Base-by-base conservation (phyloP, 169 alveolate species). In the Plasmodium falciparum region DNA sequence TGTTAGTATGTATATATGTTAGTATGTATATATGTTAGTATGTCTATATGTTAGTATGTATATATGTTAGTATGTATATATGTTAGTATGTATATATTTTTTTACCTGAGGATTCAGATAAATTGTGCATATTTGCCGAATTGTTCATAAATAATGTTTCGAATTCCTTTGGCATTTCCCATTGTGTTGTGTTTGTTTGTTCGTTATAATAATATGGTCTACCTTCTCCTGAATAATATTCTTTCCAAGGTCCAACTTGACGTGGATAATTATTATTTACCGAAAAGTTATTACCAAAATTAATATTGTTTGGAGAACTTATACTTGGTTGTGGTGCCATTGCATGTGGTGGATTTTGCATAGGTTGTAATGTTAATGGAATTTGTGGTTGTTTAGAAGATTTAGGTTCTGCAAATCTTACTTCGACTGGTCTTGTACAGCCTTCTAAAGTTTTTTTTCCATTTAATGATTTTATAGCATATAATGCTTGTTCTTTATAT, bases 121-220 rank as follows among this genome's bases (percentile, higher is more conserved):
- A 88, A 88, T 39, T 88, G 43, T 72, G 91, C 70, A 76, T 88
- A 52, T 61, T 90, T 26, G 59, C 89, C 6, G 91, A n/a, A 67
- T 13, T 43, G 49, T 73, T 62, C 91, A 69, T 69, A 52, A 59
- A 63, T 29, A 65, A 72, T 22, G 74, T 89, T 45, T 93, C 96
- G 56, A 97, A 93, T 54, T 97, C 98, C 52, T 95, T 93, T 20
- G 98, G 98, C 91, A 92, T 90, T 88, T 96, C 98, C 98, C 98
- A 97, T 69, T 96, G 98, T 0, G 98, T 96, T 45, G 94, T 90
- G 59, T 95, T 95, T 6, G 97, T 94, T 66, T 94, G 95, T 66
- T 94, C 97, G 85, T 95, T 95, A 91, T 94, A 94, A 73, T 93
- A 95, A 88, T 95, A 95, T 12, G 97, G 97, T 33, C 94, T 88